These are phyloP conservation scores for Rubus parviflorus DNA, from an alignment of 306 rosid genomes.

Conservation along the genomic window DNA sequence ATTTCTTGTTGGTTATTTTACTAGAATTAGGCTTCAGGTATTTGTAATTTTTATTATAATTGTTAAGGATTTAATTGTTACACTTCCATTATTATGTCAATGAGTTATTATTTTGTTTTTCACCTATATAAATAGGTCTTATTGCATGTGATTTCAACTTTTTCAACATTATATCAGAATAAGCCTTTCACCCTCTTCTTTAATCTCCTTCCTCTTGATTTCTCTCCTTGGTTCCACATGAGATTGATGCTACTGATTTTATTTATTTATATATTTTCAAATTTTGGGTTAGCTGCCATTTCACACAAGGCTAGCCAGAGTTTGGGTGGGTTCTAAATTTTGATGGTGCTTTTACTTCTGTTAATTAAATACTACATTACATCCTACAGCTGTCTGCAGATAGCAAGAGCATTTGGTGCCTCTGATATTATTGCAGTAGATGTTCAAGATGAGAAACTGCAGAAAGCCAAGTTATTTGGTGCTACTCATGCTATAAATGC, in stretches of 20 bases:
- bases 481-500: constrained; percentile 89
- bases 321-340: not conserved
- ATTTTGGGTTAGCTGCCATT: not conserved
- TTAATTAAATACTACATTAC: constrained; percentile 25
- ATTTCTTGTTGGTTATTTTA: not conserved
- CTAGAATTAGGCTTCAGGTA: not conserved
- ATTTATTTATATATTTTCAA: not conserved
- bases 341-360: not conserved
- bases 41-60: not conserved
- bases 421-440: constrained; percentile 93
- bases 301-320: not conserved
- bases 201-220: not conserved
- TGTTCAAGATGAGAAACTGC: constrained; percentile 79
- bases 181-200: not conserved
- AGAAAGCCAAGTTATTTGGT: constrained; percentile 78
- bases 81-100: too few relatives aligned
- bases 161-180: not conserved
- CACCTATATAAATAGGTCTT: too few relatives aligned
- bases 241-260: not conserved
- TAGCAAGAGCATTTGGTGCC: constrained; percentile 97
- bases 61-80: not conserved
- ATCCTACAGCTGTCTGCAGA: constrained; percentile 94
- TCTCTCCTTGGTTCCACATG: not conserved
- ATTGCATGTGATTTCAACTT: too few relatives aligned
- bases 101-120: too few relatives aligned